Evolutionary conservation across 768 basidiomycete species (phyloP).

Genomic region (Nevesoporus exiguus): DNA sequence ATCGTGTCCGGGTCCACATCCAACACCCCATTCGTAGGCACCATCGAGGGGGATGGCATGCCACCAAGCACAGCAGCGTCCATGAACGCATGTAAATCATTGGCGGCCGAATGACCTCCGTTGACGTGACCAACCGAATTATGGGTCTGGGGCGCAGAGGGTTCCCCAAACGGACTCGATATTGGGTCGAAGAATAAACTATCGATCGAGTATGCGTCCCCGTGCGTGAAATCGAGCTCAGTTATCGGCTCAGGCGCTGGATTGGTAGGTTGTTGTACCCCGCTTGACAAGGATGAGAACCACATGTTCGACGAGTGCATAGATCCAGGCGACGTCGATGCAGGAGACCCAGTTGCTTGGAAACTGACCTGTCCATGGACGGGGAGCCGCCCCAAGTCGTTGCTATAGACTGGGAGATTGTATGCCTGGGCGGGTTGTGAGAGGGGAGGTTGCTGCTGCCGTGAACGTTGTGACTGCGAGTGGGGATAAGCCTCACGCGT

Average conservation of each 20-base stretch:
- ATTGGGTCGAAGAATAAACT: constrained; percentile 23
- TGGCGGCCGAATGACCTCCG: not conserved
- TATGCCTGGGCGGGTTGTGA: constrained; percentile 19
- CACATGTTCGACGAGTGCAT: constrained; percentile 16
- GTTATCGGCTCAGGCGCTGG: not conserved
- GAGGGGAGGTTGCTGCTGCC: constrained; percentile 4
- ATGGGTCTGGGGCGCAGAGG: constrained; percentile 3
- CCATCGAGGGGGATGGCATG: constrained; percentile 2
- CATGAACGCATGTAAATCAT: constrained; percentile 17
- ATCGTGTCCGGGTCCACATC: constrained; percentile 48
- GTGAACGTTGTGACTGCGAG: constrained; percentile 7
- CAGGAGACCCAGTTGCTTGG: not conserved
- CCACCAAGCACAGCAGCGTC: not conserved
- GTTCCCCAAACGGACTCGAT: constrained; percentile 5
- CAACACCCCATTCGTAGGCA: constrained; percentile 2
- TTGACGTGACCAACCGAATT: not conserved
- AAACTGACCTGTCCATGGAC: constrained; percentile 33
- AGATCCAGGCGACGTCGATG: not conserved
- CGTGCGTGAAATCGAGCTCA: constrained; percentile 2
- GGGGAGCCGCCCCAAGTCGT: constrained; percentile 56
- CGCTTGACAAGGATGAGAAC: constrained; percentile 14
- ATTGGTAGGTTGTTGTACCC: not conserved
- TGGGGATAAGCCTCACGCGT: constrained; percentile 23
- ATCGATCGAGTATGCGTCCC: constrained; percentile 18
- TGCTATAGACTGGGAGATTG: constrained; percentile 52